Base-by-base conservation (phyloP, 129 eudicot species). In the Helianthus tuberosus region DNA sequence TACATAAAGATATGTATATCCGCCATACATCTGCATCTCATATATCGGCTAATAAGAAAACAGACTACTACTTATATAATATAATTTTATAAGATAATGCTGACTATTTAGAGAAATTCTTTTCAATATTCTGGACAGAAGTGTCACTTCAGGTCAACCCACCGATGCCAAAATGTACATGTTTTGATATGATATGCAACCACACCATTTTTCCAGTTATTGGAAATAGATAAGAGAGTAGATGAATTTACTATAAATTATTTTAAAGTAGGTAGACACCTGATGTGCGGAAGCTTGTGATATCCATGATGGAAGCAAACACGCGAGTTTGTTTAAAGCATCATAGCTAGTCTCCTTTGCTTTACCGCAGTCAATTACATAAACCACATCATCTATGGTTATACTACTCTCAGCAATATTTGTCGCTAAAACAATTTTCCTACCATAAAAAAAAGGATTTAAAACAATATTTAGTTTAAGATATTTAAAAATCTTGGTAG, bases 201-300 rank as follows among this genome's bases (percentile, higher is more conserved):
- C 41, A 4, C 39, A 25, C 64, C 41, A 27, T 29, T 59, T 58
- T 11, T 27, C 44, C 64, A 11, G 14, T 58, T 7, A 58, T 58
- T 15, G 11, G 64, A 25, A 58, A 11, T 15, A n/a, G 57, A 51
- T n/a, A 7, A 2, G 1, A 51, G 9, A 51, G 9, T 51, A 10
- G 64, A 25, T 11, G 64, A 58, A 58, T 11, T 25, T 58, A 4
- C 4, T 57, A 51, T 1, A 57, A 13, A 20, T 8, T 8, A 13
- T 60, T 6, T 62, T 35, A 36, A 32, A 51, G 48, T 17, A 38
- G 1, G 51, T 69, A 66, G 16, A 74, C 69, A 91, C 99, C 99
- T 94, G 99, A 77, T 89, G 99, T n/a, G 99, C 96, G 53, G 99
- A 94, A 78, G 99, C 99, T 87, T 94, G 89, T 52, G 99, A 94